Conservation (phyloP, 805 yeast genomes). For the Maudiozyma saulgeensis region DNA sequence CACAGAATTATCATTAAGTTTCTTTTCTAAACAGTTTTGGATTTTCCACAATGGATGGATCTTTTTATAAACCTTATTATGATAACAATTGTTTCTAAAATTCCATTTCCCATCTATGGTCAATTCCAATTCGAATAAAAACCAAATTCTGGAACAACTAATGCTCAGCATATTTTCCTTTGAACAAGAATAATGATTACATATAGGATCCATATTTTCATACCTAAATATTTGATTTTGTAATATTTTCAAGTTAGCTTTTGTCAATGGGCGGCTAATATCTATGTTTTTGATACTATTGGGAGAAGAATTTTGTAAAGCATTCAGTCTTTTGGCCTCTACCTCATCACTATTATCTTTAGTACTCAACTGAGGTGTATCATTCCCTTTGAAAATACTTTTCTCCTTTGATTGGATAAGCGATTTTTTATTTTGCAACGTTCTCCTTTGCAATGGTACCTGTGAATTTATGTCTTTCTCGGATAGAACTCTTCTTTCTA, state of each 20-base stretch:
- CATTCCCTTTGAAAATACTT: neutral
- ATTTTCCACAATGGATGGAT: conserved; percentile 17
- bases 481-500: neutral
- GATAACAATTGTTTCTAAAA: conserved; percentile 24
- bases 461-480: neutral
- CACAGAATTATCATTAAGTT: neutral
- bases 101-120: conserved; percentile 14
- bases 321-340: neutral
- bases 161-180: conserved; percentile 7
- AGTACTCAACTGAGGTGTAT: neutral
- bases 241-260: conserved; percentile 11
- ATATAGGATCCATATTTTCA: conserved; percentile 8
- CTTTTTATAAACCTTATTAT: conserved; percentile 16
- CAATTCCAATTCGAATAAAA: conserved; percentile 29
- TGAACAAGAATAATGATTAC: conserved; percentile 18
- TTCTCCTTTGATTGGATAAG: neutral
- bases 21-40: conserved; percentile 7
- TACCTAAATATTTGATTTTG: conserved; percentile 14
- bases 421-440: neutral
- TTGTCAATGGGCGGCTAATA: conserved; percentile 8
- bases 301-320: neutral
- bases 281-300: neutral
- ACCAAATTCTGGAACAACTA: conserved; percentile 17
- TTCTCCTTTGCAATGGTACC: neutral
- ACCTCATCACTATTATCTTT: conserved; percentile 1